Percentiles rank a stretch among this genome's conserved stretches.
phyloP scores from a whole-genome alignment of 2,329 filamentous ascomycete genomes.

The Myrmaecium sp. region DNA sequence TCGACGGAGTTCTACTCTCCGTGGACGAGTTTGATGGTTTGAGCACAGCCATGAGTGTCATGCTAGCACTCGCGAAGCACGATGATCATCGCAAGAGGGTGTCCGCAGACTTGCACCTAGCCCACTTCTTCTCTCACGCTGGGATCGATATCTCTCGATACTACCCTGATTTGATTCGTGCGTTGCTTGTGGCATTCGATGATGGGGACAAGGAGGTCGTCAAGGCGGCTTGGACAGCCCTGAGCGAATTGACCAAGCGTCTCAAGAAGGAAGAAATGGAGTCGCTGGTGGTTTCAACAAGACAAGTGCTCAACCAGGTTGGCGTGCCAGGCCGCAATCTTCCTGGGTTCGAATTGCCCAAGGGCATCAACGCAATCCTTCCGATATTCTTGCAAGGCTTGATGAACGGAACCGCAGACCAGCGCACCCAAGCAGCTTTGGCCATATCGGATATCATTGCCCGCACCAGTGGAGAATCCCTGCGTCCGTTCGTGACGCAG shows the following conservation, averaged over 20 bases:
- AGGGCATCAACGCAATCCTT: constrained; percentile 90
- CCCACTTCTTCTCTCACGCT: constrained; percentile 67
- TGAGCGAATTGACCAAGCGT: constrained; percentile 74
- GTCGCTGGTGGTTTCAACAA: constrained; percentile 67
- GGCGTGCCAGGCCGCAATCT: constrained; percentile 74
- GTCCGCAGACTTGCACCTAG: constrained; percentile 60
- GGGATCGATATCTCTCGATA: constrained; percentile 87
- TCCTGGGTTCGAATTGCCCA: constrained; percentile 75
- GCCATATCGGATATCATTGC: constrained; percentile 94
- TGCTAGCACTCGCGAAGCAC: constrained; percentile 75
- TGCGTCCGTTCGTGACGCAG: constrained; percentile 92
- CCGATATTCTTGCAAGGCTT: constrained; percentile 96
- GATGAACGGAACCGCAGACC: constrained; percentile 88
- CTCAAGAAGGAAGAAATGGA: constrained; percentile 98
- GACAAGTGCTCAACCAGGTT: constrained; percentile 72
- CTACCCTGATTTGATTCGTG: constrained; percentile 86
- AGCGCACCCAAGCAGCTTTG: constrained; percentile 78
- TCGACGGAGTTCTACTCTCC: constrained; percentile 78
- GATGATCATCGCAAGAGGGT: constrained; percentile 78
- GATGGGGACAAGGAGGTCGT: constrained; percentile 71
- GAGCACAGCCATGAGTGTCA: constrained; percentile 88
- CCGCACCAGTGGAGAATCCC: constrained; percentile 67
- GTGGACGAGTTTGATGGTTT: constrained; percentile 94
- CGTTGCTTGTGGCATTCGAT: constrained; percentile 80
- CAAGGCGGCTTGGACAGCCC: constrained; percentile 74